Conservation (phyloP, 768 basidiomycete species). For the Heimioporus sp. region DNA sequence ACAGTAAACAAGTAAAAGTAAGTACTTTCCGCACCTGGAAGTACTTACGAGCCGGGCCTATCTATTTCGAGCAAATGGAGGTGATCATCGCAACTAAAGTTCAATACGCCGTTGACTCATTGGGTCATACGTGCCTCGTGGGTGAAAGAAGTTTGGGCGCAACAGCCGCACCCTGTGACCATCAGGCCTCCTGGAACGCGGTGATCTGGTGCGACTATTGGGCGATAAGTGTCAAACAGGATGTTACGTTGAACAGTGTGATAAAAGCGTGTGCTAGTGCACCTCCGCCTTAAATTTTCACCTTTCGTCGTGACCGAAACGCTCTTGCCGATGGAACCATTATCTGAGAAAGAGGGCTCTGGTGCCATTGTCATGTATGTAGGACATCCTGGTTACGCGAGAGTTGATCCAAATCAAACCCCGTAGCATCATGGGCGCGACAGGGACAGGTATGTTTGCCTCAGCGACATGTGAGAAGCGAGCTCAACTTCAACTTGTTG, state of each 20-base stretch:
- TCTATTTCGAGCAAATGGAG: too few species aligned
- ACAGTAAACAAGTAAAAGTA: too few species aligned
- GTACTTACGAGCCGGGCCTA: too few species aligned
- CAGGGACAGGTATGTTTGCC: slow-evolving; percentile 5
- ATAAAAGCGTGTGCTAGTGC: not conserved
- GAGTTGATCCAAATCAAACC: not conserved
- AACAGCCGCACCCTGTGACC: not conserved
- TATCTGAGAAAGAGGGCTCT: not conserved
- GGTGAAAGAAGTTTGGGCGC: not conserved
- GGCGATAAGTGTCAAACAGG: not conserved
- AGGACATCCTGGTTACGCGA: not conserved
- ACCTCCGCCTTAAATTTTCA: not conserved
- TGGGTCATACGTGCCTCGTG: not conserved
- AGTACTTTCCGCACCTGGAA: too few species aligned
- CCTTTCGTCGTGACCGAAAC: not conserved
- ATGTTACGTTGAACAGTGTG: too few species aligned
- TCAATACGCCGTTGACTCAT: too few species aligned
- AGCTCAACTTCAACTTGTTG: not conserved
- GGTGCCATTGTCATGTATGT: not conserved
- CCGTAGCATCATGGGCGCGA: slow-evolving; percentile 7
- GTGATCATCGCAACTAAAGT: too few species aligned
- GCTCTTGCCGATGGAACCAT: not conserved
- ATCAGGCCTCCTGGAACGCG: not conserved
- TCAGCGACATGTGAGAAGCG: too few species aligned
- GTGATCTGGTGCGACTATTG: not conserved